A percentile compares a stretch with the other conserved stretches of the same genome.
These are phyloP conservation scores for Mucor velutinosus DNA, from an alignment of 371 early-diverging fungal genomes.

Conservation along the genomic window DNA sequence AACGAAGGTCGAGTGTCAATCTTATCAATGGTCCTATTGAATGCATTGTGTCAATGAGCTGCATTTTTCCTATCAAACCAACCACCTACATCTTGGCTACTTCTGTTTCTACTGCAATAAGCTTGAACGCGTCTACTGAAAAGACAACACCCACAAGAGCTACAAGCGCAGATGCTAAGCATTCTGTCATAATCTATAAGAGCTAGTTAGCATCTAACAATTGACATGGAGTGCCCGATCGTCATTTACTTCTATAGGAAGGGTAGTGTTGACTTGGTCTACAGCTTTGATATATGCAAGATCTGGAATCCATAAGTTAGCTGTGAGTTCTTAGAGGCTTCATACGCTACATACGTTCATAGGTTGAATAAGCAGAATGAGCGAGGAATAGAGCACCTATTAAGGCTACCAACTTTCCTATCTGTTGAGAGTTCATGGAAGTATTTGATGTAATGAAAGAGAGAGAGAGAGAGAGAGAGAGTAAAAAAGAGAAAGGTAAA, in stretches of 20 bases:
- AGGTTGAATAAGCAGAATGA: constrained; percentile 71
- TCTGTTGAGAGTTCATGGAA: constrained; percentile 26
- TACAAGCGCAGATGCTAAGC: constrained; percentile 40
- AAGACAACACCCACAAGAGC: constrained; percentile 44
- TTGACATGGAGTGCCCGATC: background rate
- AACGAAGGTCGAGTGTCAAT: constrained; percentile 69
- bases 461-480: background rate
- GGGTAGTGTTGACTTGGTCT: constrained; percentile 49
- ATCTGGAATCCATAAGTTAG: constrained; percentile 37
- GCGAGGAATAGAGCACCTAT: constrained; percentile 57
- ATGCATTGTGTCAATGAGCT: background rate
- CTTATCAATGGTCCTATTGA: constrained; percentile 63
- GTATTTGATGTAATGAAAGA: background rate
- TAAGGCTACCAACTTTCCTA: constrained; percentile 55
- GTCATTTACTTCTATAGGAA: constrained; percentile 65
- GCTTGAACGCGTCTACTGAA: constrained; percentile 62
- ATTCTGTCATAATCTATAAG: constrained; percentile 42
- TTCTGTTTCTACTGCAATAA: constrained; percentile 62
- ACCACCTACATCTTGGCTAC: constrained; percentile 63
- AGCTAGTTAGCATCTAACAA: background rate
- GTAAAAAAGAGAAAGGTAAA: background rate
- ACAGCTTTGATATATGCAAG: constrained; percentile 69
- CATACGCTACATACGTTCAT: constrained; percentile 57
- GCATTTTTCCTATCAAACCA: background rate
- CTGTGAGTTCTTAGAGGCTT: background rate